phyloP scores from a whole-genome alignment of 345 rosid species.

The Linum usitatissimum region DNA sequence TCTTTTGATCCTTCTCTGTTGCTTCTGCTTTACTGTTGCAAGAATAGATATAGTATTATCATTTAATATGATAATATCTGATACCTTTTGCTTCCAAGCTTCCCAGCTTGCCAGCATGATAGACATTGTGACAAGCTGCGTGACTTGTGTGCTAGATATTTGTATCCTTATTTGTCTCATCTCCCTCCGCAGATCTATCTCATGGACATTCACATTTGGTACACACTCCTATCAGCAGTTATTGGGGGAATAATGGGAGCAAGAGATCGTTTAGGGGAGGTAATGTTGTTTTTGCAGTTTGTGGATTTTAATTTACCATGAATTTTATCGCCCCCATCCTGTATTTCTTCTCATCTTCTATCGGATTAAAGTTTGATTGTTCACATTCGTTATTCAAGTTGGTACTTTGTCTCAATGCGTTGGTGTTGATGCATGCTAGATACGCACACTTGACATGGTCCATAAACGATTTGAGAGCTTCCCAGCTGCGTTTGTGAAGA shows the following conservation, averaged over 20 bases:
- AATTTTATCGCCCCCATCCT: too few species aligned
- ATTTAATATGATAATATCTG: not conserved
- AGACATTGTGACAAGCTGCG: too few species aligned
- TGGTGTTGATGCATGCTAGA: conserved; percentile 32
- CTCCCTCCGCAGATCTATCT: conserved; percentile 57
- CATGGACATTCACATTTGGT: conserved; percentile 94
- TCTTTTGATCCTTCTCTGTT: not conserved
- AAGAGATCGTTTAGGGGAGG: conserved; percentile 95
- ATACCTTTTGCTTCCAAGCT: not conserved
- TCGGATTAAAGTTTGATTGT: not conserved
- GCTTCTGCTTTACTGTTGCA: not conserved
- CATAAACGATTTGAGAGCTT: conserved; percentile 98
- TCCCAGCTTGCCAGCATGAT: not conserved
- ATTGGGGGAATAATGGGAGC: conserved; percentile 99
- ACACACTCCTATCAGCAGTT: conserved; percentile 85
- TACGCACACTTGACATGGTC: conserved; percentile 88
- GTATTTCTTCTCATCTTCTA: not conserved
- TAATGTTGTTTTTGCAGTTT: conserved; percentile 13
- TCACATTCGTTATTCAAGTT: not conserved
- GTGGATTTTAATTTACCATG: not conserved
- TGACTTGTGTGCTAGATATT: not conserved
- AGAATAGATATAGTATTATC: too few species aligned
- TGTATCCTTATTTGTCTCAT: not conserved
- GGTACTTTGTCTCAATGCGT: not conserved
- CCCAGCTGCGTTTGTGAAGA: conserved; percentile 79